Percentiles rank a stretch among this genome's conserved stretches.
These are phyloP conservation scores for Penicillium canariense DNA, from an alignment of 495 filamentous ascomycete species.

Conservation along the genomic window DNA sequence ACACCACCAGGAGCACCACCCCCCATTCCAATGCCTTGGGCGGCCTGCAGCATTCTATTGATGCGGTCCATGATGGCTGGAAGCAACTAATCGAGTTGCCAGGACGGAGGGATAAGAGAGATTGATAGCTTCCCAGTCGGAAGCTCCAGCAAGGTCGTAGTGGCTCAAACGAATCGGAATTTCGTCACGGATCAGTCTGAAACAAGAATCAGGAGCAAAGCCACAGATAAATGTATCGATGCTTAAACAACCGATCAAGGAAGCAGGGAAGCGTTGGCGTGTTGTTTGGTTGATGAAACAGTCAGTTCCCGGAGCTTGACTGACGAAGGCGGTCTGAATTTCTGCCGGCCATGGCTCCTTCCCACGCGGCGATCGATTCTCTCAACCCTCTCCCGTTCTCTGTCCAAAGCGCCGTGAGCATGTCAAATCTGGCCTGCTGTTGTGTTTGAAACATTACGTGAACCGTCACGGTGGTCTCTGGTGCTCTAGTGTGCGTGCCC, in stretches of 20 bases:
- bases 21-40: slow-evolving; percentile 73
- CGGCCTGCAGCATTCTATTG: slow-evolving; percentile 74
- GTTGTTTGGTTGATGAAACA: slow-evolving; percentile 7
- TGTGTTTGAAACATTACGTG: slow-evolving; percentile 2
- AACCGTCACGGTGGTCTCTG: slow-evolving; percentile 4
- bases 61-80: slow-evolving; percentile 73
- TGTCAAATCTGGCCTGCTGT: slow-evolving; percentile 13
- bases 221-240: not conserved
- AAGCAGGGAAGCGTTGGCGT: slow-evolving; percentile 6
- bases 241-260: not conserved
- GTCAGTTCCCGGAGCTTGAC: slow-evolving; percentile 22
- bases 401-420: slow-evolving; percentile 18
- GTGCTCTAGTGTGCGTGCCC: slow-evolving; percentile 5
- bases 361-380: slow-evolving; percentile 26
- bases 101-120: slow-evolving; percentile 18
- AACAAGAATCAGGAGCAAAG: not conserved
- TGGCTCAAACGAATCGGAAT: not conserved
- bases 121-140: slow-evolving; percentile 37
- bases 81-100: slow-evolving; percentile 19
- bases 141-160: slow-evolving; percentile 31
- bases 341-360: slow-evolving; percentile 19
- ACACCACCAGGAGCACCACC: slow-evolving; percentile 73
- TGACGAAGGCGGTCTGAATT: slow-evolving; percentile 31
- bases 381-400: slow-evolving; percentile 19
- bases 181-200: not conserved